A percentile compares a stretch with the other conserved stretches of the same genome.
Evolutionary conservation across 2,329 filamentous ascomycete genomes (phyloP).

Genomic region (Ceratocystis cubensis): DNA sequence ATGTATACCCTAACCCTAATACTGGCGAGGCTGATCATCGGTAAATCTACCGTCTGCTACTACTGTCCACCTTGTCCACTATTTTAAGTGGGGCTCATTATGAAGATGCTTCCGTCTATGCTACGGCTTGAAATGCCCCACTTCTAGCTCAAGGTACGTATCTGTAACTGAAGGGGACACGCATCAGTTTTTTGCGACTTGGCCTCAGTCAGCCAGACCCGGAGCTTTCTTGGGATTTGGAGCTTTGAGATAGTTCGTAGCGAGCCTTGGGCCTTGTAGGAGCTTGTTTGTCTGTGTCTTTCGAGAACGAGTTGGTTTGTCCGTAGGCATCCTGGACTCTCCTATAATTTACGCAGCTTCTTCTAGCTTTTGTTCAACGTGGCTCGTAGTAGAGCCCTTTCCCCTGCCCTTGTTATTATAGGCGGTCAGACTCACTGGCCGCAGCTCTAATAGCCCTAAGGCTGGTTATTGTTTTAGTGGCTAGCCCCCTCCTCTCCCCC

Average conservation of each 20-base stretch:
- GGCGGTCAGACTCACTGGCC: constrained; percentile 1
- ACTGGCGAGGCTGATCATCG: background rate
- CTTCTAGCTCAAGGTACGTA: constrained; percentile 1
- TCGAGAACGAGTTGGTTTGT: no score
- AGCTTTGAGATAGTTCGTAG: background rate
- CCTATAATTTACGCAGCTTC: no score
- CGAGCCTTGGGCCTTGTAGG: background rate
- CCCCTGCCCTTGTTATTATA: background rate
- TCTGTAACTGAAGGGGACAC: constrained; percentile 11
- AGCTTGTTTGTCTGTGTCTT: no score
- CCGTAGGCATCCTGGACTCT: no score
- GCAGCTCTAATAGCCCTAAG: background rate
- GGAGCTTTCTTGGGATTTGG: background rate
- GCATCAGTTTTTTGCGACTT: constrained; percentile 17
- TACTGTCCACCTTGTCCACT: constrained; percentile 3
- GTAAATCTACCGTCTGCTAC: background rate
- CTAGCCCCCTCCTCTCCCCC: background rate
- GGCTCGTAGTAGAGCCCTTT: constrained; percentile 7
- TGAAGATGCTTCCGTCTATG: background rate
- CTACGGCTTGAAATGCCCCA: background rate
- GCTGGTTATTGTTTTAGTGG: background rate
- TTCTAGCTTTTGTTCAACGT: constrained; percentile 11
- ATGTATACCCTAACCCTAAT: background rate
- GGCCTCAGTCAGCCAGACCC: constrained; percentile 4
- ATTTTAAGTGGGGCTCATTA: background rate